phyloP scores from a whole-genome alignment of 148 eudicot species.

The Rhododendron griersonianum region DNA sequence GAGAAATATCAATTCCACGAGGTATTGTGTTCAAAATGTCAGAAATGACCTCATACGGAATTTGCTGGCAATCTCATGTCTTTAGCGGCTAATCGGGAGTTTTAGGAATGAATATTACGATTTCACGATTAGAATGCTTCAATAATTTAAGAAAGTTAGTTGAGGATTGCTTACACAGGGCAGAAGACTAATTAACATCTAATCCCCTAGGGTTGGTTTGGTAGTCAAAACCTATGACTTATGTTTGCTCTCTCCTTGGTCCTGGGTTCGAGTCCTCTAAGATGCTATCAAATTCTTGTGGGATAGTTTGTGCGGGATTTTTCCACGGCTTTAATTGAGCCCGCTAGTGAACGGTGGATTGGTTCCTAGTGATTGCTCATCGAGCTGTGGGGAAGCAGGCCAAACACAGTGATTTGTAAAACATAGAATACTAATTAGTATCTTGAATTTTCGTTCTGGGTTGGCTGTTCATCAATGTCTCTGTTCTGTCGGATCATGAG shows the following conservation, averaged over 20 bases:
- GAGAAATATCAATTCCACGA: not conserved
- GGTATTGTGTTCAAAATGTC: not conserved
- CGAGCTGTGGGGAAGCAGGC: not conserved
- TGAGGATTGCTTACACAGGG: not conserved
- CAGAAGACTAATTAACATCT: not conserved
- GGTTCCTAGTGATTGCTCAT: not conserved
- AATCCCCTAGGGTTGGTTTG: not conserved
- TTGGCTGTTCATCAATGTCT: not conserved
- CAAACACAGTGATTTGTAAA: not conserved
- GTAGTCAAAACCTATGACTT: not conserved
- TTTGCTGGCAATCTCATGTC: not conserved
- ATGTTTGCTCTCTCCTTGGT: not conserved
- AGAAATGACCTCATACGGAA: not conserved
- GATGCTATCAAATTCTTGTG: not conserved
- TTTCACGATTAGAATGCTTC: not conserved
- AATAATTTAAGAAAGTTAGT: not conserved
- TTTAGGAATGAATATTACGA: not conserved
- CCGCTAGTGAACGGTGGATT: not conserved
- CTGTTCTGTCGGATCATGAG: not conserved
- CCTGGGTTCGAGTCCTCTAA: not conserved
- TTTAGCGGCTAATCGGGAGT: not conserved
- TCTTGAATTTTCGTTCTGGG: not conserved
- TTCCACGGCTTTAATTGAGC: not conserved
- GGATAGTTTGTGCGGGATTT: not conserved
- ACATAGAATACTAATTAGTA: not conserved